Conservation (phyloP, 495 filamentous ascomycete genomes). For the Entonaema liquescens region DNA sequence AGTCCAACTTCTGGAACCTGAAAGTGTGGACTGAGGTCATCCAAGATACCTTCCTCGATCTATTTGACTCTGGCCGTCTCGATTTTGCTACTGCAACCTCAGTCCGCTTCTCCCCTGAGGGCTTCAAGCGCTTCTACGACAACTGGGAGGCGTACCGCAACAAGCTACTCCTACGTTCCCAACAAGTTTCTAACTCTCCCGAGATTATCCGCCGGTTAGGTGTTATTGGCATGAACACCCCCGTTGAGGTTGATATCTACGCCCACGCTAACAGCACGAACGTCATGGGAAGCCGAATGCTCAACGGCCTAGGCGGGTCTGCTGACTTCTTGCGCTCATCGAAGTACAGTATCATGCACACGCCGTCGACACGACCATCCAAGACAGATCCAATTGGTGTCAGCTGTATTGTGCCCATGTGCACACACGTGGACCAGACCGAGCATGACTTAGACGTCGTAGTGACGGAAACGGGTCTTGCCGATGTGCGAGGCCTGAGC, state of each 20-base stretch:
- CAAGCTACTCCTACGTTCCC: constrained; percentile 86
- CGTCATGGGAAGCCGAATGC: constrained; percentile 90
- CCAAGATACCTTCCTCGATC: constrained; percentile 92
- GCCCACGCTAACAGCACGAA: constrained; percentile 92
- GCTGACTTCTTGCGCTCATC: constrained; percentile 86
- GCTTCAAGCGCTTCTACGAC: constrained; percentile 92
- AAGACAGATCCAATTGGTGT: constrained; percentile 87
- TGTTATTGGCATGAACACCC: constrained; percentile 95
- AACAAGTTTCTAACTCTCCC: constrained; percentile 91
- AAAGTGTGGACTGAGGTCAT: constrained; percentile 95
- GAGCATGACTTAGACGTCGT: constrained; percentile 90
- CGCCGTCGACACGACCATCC: constrained; percentile 77
- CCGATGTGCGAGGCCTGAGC: constrained; percentile 83
- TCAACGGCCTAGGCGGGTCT: constrained; percentile 88
- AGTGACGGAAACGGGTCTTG: constrained; percentile 87
- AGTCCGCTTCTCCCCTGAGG: constrained; percentile 89
- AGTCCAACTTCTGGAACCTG: constrained; percentile 86
- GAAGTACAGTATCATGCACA: constrained; percentile 96
- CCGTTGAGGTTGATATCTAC: constrained; percentile 93
- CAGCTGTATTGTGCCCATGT: constrained; percentile 90
- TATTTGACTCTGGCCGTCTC: constrained; percentile 89
- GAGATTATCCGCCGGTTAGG: constrained; percentile 91
- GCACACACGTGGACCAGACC: constrained; percentile 91
- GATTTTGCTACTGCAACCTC: constrained; percentile 93
- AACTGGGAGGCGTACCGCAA: constrained; percentile 81